These are phyloP conservation scores for Colletotrichum truncatum DNA, from an alignment of 2,329 filamentous ascomycete species.

Conservation along the genomic window DNA sequence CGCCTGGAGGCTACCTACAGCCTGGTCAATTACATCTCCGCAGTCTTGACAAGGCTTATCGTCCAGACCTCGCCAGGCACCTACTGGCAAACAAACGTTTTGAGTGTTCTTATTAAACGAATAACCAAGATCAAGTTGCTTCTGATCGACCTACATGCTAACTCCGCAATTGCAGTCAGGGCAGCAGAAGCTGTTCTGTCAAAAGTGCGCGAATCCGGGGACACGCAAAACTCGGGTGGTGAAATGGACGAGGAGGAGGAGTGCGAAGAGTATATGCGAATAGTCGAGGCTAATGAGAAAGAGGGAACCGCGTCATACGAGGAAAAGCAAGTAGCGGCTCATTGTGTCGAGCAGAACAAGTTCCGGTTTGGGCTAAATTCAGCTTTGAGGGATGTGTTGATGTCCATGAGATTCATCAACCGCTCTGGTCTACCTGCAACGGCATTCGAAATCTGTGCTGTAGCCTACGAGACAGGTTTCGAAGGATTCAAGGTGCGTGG, in stretches of 20 bases:
- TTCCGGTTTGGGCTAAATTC: constrained; percentile 10
- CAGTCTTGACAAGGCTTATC: constrained; percentile 22
- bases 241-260: constrained; percentile 10
- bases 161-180: neutral
- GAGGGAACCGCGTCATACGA: neutral
- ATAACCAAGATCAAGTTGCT: constrained; percentile 24
- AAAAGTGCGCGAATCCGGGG: neutral
- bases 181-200: neutral
- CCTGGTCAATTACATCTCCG: constrained; percentile 31
- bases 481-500: constrained; percentile 29
- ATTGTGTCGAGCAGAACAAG: constrained; percentile 28
- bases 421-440: neutral
- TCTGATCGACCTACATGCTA: neutral
- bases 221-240: neutral
- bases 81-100: constrained; percentile 18
- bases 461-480: constrained; percentile 30
- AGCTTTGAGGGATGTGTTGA: neutral
- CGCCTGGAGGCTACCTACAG: neutral
- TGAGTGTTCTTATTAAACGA: constrained; percentile 16
- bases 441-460: constrained; percentile 29
- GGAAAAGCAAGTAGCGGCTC: neutral
- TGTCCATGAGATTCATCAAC: neutral
- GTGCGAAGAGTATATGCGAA: constrained; percentile 2
- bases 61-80: constrained; percentile 12
- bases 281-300: constrained; percentile 1